Evolutionary conservation across 2,329 filamentous ascomycete genomes (phyloP).

Genomic region (Sporothrix humicola): DNA sequence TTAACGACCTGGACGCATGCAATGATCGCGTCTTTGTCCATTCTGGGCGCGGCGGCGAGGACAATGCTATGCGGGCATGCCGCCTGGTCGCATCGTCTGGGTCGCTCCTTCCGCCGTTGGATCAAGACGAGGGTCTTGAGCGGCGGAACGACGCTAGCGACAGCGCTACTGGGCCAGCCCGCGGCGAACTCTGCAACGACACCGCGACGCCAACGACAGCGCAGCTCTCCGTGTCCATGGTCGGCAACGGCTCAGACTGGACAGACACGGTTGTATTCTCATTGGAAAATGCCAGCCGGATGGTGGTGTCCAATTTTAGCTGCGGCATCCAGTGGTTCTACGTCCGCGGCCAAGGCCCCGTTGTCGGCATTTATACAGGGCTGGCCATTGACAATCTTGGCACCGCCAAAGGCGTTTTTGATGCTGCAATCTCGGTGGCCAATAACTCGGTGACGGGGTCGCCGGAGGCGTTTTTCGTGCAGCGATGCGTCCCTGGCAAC

Average conservation of each 20-base stretch:
- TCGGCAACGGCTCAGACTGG: neutral
- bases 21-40: neutral
- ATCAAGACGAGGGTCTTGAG: neutral
- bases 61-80: neutral
- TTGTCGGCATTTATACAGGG: neutral
- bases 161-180: neutral
- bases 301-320: neutral
- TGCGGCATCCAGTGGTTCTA: neutral
- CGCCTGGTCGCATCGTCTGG: neutral
- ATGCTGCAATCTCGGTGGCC: neutral
- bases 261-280: neutral
- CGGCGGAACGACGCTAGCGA: neutral
- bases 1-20: neutral
- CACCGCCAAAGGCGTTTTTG: neutral
- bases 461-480: slow-evolving; percentile 13
- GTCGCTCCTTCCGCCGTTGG: too few species aligned
- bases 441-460: slow-evolving; percentile 12
- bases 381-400: neutral
- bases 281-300: neutral
- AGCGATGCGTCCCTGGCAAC: neutral
- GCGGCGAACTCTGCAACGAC: neutral
- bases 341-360: neutral
- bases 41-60: neutral
- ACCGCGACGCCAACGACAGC: neutral
- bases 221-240: neutral